Evolutionary conservation across 192 early-diverging fungal genomes (phyloP), one percentile per base, ranked within the genome.

Genomic region (Coemansia sp.): DNA sequence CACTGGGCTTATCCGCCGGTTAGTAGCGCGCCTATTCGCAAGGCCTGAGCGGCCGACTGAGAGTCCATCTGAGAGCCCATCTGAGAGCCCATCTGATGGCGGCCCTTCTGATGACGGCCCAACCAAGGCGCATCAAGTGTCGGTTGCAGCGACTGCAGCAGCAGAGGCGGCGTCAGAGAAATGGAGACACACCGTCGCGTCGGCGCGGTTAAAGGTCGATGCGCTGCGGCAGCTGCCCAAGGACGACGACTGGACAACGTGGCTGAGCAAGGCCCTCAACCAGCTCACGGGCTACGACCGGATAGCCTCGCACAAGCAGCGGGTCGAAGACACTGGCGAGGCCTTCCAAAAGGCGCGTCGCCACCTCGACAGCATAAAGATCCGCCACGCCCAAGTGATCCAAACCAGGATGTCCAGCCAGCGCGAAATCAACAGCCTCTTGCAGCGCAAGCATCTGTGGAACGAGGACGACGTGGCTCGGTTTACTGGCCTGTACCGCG

Each of bases 391-490:
- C 24, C 53, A 80, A n/a, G 84, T 88, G 0, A 84, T 89, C 49
- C 71, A 82, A 9, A 68, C 70, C 2, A 83, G 89, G 8, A 86
- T 89, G 0, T 67, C 74, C 12, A 88, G 86, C 22, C 92, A 93
- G 73, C 87, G 90, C 27, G 90, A 88, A 49, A 91, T 93, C 57
- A 93, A 91, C 68, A 87, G 89, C 22, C 72, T 93, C 6, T 65
- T 93, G 14, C 92, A 93, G 63, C 87, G 92, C 41, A 93, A 93
- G 68, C 88, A 90, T 45, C 63, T 86, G 29, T 93, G 92, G 92
- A 84, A 86, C 29, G 86, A 86, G 9, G 84, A 88, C 14, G 92
- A 93, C 61, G 90, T 93, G 2, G 85, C 85, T 3, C 85, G 85
- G n/a, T 90, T 93, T 47, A 93, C 92, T 1, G 87, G 86, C 25